Evolutionary conservation across 495 filamentous ascomycete species (phyloP).

Genomic region (Neurospora sp.): DNA sequence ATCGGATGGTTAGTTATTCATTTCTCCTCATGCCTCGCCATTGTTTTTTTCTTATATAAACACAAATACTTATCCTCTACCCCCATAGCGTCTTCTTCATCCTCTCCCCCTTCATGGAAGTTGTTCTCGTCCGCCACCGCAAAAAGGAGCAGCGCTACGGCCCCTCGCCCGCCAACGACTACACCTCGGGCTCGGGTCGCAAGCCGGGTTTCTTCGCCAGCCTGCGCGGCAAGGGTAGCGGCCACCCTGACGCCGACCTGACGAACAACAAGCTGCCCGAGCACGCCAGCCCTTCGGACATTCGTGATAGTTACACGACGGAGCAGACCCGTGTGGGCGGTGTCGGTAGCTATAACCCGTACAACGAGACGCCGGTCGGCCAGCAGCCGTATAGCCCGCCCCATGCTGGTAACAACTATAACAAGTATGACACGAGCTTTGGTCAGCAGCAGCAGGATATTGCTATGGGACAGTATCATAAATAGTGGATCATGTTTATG

Average conservation of each 20-base stretch:
- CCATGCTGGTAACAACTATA: neutral
- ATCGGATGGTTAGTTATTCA: slow-evolving; percentile 58
- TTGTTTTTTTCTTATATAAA: no score
- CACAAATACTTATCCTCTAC: no score
- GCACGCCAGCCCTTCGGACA: slow-evolving; percentile 29
- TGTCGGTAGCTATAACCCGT: slow-evolving; percentile 14
- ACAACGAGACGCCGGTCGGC: slow-evolving; percentile 18
- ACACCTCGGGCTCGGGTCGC: slow-evolving; percentile 30
- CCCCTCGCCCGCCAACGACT: slow-evolving; percentile 62
- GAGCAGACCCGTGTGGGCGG: slow-evolving; percentile 25
- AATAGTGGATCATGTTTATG: neutral
- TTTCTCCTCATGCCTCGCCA: neutral
- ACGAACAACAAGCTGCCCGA: slow-evolving; percentile 25
- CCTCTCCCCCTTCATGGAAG: slow-evolving; percentile 52
- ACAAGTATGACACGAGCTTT: slow-evolving; percentile 1
- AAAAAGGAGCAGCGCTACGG: slow-evolving; percentile 72
- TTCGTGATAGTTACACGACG: slow-evolving; percentile 31
- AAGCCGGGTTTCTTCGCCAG: slow-evolving; percentile 22
- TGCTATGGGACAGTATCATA: neutral
- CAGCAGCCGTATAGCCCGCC: slow-evolving; percentile 1
- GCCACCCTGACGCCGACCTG: neutral
- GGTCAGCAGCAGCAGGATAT: neutral
- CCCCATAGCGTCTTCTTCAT: slow-evolving; percentile 49
- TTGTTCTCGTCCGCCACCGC: slow-evolving; percentile 56
- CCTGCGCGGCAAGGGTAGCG: slow-evolving; percentile 5